phyloP scores from a whole-genome alignment of 192 early-diverging fungal species.

The Dispira parvispora region DNA sequence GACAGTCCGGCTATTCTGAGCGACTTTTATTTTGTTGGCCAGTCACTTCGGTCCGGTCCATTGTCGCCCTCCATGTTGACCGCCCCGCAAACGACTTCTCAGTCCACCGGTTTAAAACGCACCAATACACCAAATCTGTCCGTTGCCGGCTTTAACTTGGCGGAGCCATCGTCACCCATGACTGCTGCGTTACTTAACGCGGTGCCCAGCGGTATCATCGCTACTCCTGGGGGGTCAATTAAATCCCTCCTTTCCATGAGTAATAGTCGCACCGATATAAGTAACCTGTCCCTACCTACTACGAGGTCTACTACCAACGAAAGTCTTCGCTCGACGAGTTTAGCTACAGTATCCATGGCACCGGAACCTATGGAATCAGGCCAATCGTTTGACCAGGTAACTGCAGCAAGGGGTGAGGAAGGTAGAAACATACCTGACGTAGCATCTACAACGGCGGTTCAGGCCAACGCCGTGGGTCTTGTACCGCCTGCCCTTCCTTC shows the following conservation, averaged over 20 bases:
- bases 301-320: no score
- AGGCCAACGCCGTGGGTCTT: background rate
- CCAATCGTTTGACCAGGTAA: no score
- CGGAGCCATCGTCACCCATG: constrained; percentile 9
- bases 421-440: no score
- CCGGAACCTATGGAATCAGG: no score
- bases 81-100: constrained; percentile 35
- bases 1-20: constrained; percentile 29
- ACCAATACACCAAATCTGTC: background rate
- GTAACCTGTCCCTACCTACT: no score
- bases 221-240: constrained; percentile 4
- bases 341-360: no score
- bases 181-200: constrained; percentile 10
- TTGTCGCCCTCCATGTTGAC: constrained; percentile 64
- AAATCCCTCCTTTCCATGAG: background rate
- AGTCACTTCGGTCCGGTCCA: constrained; percentile 50
- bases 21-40: constrained; percentile 34
- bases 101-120: constrained; percentile 39
- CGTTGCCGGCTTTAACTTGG: background rate
- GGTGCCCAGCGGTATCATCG: background rate
- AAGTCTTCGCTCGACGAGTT: no score
- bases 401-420: no score
- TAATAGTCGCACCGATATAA: no score
- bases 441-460: no score
- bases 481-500: background rate